Conservation (phyloP, 2,329 filamentous ascomycete genomes). For the Juglanconis oblonga region DNA sequence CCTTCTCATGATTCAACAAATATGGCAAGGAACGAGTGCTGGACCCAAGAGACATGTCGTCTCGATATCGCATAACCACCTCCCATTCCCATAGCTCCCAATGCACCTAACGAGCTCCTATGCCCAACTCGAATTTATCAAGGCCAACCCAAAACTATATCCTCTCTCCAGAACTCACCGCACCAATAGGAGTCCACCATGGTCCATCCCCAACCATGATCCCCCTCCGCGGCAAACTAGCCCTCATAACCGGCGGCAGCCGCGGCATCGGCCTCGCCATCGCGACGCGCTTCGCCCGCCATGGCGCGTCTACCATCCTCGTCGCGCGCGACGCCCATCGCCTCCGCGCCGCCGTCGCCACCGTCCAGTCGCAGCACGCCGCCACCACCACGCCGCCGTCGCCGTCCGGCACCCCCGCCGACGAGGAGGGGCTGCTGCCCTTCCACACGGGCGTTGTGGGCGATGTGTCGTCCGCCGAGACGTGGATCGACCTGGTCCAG, state of each 20-base stretch:
- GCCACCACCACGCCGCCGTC: conserved; percentile 38
- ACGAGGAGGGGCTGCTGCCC: conserved; percentile 6
- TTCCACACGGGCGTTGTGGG: conserved; percentile 10
- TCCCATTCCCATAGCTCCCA: not conserved
- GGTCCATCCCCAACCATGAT: conserved; percentile 25
- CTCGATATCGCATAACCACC: not conserved
- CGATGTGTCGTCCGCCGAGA: conserved; percentile 20
- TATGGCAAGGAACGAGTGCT: too few species aligned
- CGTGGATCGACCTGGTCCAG: conserved; percentile 19
- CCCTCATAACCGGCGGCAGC: conserved; percentile 67
- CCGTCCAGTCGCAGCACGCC: conserved; percentile 18
- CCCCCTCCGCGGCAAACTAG: conserved; percentile 45
- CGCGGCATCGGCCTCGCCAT: conserved; percentile 69
- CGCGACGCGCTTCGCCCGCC: conserved; percentile 60
- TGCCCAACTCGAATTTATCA: not conserved
- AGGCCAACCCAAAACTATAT: not conserved
- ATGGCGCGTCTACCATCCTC: conserved; percentile 59
- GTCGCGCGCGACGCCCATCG: conserved; percentile 53
- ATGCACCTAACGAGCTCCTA: not conserved
- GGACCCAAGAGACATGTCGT: not conserved
- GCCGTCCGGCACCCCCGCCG: not conserved
- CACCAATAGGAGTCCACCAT: too few species aligned
- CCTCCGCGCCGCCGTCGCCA: conserved; percentile 38
- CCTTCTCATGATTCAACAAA: too few species aligned
- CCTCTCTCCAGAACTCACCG: not conserved